Base-by-base conservation (phyloP, 306 rosid genomes). In the Luffa acutangula region DNA sequence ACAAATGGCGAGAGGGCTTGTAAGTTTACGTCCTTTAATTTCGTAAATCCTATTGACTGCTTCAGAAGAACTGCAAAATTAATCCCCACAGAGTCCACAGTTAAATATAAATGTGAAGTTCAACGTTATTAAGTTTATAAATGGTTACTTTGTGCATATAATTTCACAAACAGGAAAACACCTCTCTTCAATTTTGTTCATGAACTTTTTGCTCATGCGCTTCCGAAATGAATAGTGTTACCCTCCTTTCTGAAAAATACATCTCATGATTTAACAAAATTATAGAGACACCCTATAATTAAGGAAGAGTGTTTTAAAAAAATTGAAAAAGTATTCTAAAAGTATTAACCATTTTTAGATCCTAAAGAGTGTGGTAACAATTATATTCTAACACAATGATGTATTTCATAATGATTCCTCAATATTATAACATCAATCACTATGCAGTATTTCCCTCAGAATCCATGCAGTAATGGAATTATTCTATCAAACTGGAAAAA, bases 1-100 rank as follows among this genome's bases (percentile, higher is more conserved):
- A 86, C 97, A 93, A 46, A 89, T 88, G 73, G 98, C 98, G 10
- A 93, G 83, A 60, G 97, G 97, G 59, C 98, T 91, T 11, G 97
- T 90, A 66, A 88, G 87, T 31, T 82, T 88, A 31, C 97, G 89
- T 64, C 98, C 96, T 75, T 93, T 93, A 81, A 91, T 90, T 88
- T 91, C 92, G 34, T 93, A 91, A 76, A 91, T 91, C 78, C 89
- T 83, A 79, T 88, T 82, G 69, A 93, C 91, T 20, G 97, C 98
- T 82, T 89, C 96, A 79, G 81, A 51, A 43, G 91, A 89, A 76
- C 96, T 91, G 89, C 88, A 84, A 72, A 80, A 31, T 70, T 54
- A 80, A 49, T 39, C 78, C 84, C 86, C 36, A 63, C 14, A 20
- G 77, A 73, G 20, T 31, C 58, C 59, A 72, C 77, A 45, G 49